Evolutionary conservation across 2,329 filamentous ascomycete genomes (phyloP).

Genomic region (Decorospora gaudefroyi): DNA sequence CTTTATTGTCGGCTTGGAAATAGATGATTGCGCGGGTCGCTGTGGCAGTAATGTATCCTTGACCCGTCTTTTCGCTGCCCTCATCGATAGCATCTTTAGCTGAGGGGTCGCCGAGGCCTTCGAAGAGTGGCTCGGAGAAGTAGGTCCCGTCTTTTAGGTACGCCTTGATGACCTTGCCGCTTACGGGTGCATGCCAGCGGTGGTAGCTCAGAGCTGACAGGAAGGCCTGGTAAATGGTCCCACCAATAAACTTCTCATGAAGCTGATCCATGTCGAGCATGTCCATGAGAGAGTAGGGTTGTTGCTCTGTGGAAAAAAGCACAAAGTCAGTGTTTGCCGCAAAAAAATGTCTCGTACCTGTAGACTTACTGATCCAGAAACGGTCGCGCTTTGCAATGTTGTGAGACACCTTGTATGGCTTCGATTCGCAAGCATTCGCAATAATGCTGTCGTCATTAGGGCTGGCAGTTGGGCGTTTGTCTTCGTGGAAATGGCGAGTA

Average conservation of each 20-base stretch:
- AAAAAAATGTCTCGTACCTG: no score
- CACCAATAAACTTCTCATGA: slow-evolving; percentile 61
- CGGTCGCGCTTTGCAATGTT: slow-evolving; percentile 60
- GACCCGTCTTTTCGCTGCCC: slow-evolving; percentile 56
- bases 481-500: slow-evolving; percentile 60
- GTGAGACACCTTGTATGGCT: slow-evolving; percentile 58
- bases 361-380: slow-evolving; percentile 75
- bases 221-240: slow-evolving; percentile 73
- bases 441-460: slow-evolving; percentile 62
- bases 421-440: slow-evolving; percentile 68
- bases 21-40: slow-evolving; percentile 72
- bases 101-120: slow-evolving; percentile 49
- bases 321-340: no score
- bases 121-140: slow-evolving; percentile 64
- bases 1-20: slow-evolving; percentile 69
- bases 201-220: slow-evolving; percentile 70
- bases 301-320: no score
- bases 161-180: slow-evolving; percentile 62
- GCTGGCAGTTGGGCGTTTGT: slow-evolving; percentile 61
- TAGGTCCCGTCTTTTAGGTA: slow-evolving; percentile 68
- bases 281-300: slow-evolving; percentile 67
- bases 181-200: slow-evolving; percentile 72
- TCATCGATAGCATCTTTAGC: slow-evolving; percentile 47
- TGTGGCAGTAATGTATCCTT: slow-evolving; percentile 69
- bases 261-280: slow-evolving; percentile 65